Evolutionary conservation across 805 yeast genomes (phyloP).

Genomic region (Kluyveromyces wickerhamii): DNA sequence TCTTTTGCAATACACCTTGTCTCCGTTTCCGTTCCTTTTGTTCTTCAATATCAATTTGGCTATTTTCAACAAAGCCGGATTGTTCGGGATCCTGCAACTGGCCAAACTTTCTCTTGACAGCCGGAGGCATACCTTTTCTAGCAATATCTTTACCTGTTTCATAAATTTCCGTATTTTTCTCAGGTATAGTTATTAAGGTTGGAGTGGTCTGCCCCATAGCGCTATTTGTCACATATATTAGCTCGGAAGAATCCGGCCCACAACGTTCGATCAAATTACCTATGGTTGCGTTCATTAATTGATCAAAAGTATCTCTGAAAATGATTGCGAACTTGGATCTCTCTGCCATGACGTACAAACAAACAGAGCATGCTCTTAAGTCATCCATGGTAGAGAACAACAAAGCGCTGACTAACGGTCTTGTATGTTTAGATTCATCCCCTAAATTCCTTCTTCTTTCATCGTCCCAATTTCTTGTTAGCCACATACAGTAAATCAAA

Average conservation of each 20-base stretch:
- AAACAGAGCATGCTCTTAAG: constrained; percentile 55
- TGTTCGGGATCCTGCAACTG: constrained; percentile 25
- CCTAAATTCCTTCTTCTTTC: constrained; percentile 46
- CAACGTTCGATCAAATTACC: constrained; percentile 55
- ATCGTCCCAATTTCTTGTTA: constrained; percentile 55
- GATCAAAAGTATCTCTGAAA: constrained; percentile 62
- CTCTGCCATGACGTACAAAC: constrained; percentile 59
- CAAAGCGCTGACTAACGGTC: constrained; percentile 49
- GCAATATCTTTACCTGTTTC: constrained; percentile 12
- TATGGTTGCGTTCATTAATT: constrained; percentile 54
- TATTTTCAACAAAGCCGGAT: constrained; percentile 32
- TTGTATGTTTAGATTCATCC: constrained; percentile 50
- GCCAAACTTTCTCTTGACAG: constrained; percentile 39
- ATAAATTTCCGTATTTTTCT: constrained; percentile 1
- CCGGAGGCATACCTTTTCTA: constrained; percentile 53
- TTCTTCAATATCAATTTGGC: constrained; percentile 34
- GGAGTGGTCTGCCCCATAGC: constrained; percentile 1
- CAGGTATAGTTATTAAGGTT: background rate
- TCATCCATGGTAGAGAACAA: constrained; percentile 52
- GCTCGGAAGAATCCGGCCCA: constrained; percentile 54
- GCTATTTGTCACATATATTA: constrained; percentile 31
- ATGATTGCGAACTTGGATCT: constrained; percentile 53
- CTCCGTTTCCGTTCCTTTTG: constrained; percentile 42
- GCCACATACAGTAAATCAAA: constrained; percentile 57
- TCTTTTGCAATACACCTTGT: constrained; percentile 43